Percentiles rank a stretch among this genome's conserved stretches.
phyloP scores from a whole-genome alignment of 2,329 filamentous ascomycete species.

The Fusarium phyllophilum region DNA sequence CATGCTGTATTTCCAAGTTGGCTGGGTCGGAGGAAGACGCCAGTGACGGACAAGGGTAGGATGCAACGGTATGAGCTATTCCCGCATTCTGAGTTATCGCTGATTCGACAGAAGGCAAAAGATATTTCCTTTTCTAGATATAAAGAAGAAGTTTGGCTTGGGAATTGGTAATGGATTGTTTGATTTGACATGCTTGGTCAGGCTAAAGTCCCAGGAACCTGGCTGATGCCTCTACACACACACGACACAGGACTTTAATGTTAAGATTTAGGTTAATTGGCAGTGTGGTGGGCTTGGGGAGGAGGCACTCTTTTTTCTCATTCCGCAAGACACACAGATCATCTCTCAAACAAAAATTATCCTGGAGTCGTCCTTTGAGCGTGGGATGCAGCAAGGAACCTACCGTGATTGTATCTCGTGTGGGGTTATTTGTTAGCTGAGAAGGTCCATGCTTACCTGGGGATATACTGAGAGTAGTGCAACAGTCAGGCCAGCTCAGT shows the following conservation, averaged over 20 bases:
- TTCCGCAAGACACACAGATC: not conserved
- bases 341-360: not conserved
- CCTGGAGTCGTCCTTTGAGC: not conserved
- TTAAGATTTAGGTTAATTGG: constrained; percentile 19
- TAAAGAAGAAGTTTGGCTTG: constrained; percentile 20
- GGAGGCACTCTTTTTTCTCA: constrained; percentile 5
- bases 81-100: constrained; percentile 25
- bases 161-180: constrained; percentile 38
- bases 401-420: constrained; percentile 3
- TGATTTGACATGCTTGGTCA: constrained; percentile 28
- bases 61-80: constrained; percentile 33
- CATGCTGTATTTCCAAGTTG: constrained; percentile 16
- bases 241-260: constrained; percentile 8
- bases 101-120: constrained; percentile 33
- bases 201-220: constrained; percentile 8
- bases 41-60: constrained; percentile 22
- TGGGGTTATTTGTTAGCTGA: constrained; percentile 25
- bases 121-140: constrained; percentile 28
- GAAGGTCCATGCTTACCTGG: not conserved
- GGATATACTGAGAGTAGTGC: not conserved
- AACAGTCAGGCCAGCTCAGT: constrained; percentile 24
- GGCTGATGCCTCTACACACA: constrained; percentile 4
- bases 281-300: not conserved
- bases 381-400: constrained; percentile 8
- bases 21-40: constrained; percentile 25